Evolutionary conservation across 495 filamentous ascomycete genomes (phyloP), one percentile per base, ranked within the genome.

Genomic region (Thermothielavioides terrestris): DNA sequence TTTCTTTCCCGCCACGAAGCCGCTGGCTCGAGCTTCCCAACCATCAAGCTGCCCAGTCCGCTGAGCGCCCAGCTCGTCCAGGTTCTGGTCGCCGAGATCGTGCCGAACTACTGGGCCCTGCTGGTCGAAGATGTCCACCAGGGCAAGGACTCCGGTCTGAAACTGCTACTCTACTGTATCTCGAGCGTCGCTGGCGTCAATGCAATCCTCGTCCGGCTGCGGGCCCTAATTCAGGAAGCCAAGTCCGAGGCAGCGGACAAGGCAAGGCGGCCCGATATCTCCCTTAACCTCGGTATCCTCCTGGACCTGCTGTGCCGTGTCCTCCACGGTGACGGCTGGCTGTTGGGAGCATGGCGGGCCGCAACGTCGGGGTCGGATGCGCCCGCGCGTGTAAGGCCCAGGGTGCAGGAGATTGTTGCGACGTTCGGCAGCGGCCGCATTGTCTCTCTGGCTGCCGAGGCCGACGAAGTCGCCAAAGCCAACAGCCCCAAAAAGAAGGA

Each of bases 71-170:
- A 88, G 57, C 77, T 94, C 6, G 68, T 89, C 40, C 81, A 84
- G 59, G 63, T 74, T 9, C 67, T 95, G 55, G 78, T 88, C 49
- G 79, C 70, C 30, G 77, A 77, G 30, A 86, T 83, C 32, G 70
- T 90, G 6, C 83, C 86, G 5, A 82, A 86, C 55, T 88, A 86
- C 64, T 95, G 89, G 89, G 50, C 68, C n/a, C 53, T 76, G 25
- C 54, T 88, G 23, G 64, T 72, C 46, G 67, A 74, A 52, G 70
- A 72, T 46, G 68, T 67, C 12, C 56, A 44, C 10, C 42, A 58
- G 26, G 28, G 35, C 20, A 49, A 51, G 25, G 49, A 51, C 14
- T 55, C 57, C 0, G 65, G 66, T 1, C 40, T 72, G 7, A 58
- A 54, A 14, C 59, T 77, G 4, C 62, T 98, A 12, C 46, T 87